A percentile compares a stretch with the other conserved stretches of the same genome.
Evolutionary conservation across 164 flowering plant species (phyloP).

Genomic region (Aristolochia californica): DNA sequence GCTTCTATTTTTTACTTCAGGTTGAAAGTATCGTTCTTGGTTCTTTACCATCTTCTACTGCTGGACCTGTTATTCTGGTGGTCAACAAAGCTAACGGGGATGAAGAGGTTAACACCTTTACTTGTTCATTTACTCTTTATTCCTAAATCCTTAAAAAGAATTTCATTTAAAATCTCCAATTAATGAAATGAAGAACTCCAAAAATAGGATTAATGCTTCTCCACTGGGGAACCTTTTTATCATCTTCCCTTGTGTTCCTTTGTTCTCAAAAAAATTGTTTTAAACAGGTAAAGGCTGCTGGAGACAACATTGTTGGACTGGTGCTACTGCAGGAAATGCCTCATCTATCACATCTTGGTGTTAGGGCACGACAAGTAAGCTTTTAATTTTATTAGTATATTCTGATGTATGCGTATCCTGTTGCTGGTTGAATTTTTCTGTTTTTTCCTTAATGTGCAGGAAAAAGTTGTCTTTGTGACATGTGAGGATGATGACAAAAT

Average conservation of each 20-base stretch:
- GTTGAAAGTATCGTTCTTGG: constrained; percentile 81
- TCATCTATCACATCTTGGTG: constrained; percentile 97
- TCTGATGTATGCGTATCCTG: neutral
- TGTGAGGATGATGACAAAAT: constrained; percentile 85
- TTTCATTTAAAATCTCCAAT: no score
- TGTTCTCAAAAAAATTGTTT: neutral
- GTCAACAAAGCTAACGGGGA: constrained; percentile 96
- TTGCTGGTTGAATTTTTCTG: neutral
- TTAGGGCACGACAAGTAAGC: constrained; percentile 90
- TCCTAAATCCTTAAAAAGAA: no score
- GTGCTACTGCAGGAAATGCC: constrained; percentile 94
- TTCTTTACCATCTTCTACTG: constrained; percentile 42
- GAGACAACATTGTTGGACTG: constrained; percentile 66
- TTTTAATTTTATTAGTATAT: neutral
- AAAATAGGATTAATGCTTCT: no score
- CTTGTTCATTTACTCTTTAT: neutral
- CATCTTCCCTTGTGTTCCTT: neutral
- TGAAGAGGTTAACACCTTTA: constrained; percentile 59
- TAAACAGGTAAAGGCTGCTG: constrained; percentile 78
- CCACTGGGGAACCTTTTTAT: no score
- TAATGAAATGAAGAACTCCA: no score
- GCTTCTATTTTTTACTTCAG: constrained; percentile 19
- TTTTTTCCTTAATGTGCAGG: constrained; percentile 36
- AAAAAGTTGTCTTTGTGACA: constrained; percentile 90
- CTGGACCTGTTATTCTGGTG: constrained; percentile 75